A percentile compares a stretch with the other conserved stretches of the same genome.
Evolutionary conservation across 768 basidiomycete genomes (phyloP).

Genomic region (Terana coerulea): DNA sequence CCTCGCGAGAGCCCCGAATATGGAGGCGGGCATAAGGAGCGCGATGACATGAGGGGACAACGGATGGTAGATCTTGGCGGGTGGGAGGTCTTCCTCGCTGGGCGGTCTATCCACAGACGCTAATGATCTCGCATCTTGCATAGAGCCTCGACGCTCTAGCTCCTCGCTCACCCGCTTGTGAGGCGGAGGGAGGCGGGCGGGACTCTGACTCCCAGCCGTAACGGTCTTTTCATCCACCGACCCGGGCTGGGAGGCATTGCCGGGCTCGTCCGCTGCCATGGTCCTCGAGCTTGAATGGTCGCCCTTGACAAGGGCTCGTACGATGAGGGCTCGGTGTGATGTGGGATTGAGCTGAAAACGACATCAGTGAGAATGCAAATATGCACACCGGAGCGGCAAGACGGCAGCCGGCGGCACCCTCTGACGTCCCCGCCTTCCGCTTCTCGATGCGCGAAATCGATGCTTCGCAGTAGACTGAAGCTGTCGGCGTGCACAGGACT

Average conservation of each 20-base stretch:
- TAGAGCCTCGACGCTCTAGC: conserved; percentile 31
- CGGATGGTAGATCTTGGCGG: conserved; percentile 42
- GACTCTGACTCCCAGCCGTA: conserved; percentile 1
- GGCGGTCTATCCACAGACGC: conserved; percentile 41
- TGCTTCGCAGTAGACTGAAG: no score
- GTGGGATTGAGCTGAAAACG: no score
- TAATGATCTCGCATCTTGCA: conserved; percentile 34
- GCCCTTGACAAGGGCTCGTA: no score
- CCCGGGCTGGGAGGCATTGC: background rate
- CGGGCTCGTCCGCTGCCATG: background rate
- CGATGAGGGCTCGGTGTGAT: no score
- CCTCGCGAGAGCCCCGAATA: conserved; percentile 81
- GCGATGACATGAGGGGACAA: conserved; percentile 61
- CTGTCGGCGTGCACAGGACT: no score
- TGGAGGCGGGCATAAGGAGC: conserved; percentile 75
- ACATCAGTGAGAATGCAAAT: no score
- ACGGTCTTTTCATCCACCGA: background rate
- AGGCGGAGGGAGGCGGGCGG: background rate
- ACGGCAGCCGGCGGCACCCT: no score
- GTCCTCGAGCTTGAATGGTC: no score
- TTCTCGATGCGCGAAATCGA: no score
- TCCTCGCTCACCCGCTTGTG: conserved; percentile 30
- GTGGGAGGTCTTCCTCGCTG: conserved; percentile 28
- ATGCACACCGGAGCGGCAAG: no score
- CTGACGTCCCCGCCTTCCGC: no score